These are phyloP conservation scores for Phyllosticta citrichinensis DNA, from an alignment of 2,329 filamentous ascomycete species.

Conservation along the genomic window DNA sequence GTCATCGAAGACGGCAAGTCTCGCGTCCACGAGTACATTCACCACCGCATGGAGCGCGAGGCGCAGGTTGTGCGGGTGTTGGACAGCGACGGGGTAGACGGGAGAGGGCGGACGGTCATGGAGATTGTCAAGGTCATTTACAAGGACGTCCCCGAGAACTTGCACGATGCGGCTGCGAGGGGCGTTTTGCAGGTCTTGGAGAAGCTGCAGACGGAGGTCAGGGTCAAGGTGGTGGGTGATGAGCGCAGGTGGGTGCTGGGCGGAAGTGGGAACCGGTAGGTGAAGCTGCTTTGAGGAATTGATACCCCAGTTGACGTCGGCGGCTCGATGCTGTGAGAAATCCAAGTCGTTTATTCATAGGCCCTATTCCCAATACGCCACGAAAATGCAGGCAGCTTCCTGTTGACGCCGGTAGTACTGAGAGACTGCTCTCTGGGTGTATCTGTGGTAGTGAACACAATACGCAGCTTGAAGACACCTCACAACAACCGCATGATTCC, in stretches of 20 bases:
- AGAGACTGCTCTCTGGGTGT: too few species aligned
- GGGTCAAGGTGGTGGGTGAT: slow-evolving; percentile 34
- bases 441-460: too few species aligned
- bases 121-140: slow-evolving; percentile 88
- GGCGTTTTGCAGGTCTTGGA: slow-evolving; percentile 69
- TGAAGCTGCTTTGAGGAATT: slow-evolving; percentile 20
- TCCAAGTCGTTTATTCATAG: too few species aligned
- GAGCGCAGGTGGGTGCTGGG: slow-evolving; percentile 36
- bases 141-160: slow-evolving; percentile 60
- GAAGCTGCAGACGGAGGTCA: slow-evolving; percentile 69
- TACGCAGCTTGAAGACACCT: too few species aligned
- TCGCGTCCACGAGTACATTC: slow-evolving; percentile 73
- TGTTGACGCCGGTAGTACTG: too few species aligned
- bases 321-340: too few species aligned
- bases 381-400: too few species aligned
- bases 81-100: slow-evolving; percentile 7
- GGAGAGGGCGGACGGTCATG: slow-evolving; percentile 53
- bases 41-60: slow-evolving; percentile 50
- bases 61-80: slow-evolving; percentile 29
- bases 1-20: slow-evolving; percentile 61
- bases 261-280: slow-evolving; percentile 26
- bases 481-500: too few species aligned
- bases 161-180: slow-evolving; percentile 65
- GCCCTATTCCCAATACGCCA: too few species aligned
- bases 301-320: not conserved